These are phyloP conservation scores for Gomphus sp. DNA, from an alignment of 1,284 basidiomycete genomes.

Conservation along the genomic window DNA sequence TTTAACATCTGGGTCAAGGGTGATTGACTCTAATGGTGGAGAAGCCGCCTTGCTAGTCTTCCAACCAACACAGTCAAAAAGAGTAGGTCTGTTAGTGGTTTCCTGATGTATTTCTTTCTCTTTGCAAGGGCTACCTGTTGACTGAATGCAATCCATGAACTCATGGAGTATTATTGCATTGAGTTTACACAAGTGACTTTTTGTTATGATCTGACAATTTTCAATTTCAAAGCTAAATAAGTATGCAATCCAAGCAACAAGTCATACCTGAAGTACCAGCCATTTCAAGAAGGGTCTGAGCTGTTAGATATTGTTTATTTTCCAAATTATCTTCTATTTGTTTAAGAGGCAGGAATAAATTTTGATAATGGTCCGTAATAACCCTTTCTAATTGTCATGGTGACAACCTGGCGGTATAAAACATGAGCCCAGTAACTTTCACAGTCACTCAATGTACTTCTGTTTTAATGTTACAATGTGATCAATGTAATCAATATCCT, in stretches of 20 bases:
- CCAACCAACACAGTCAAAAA: no score
- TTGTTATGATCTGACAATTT: constrained; percentile 95
- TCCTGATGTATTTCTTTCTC: constrained; percentile 64
- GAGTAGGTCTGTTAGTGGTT: no score
- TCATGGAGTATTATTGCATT: constrained; percentile 86
- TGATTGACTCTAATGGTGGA: no score
- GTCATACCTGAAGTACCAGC: not conserved
- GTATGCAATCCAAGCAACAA: no score
- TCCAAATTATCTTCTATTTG: not conserved
- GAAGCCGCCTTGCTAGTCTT: no score
- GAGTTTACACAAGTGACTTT: constrained; percentile 95
- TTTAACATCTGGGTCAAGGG: no score
- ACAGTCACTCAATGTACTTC: not conserved
- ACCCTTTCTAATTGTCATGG: constrained; percentile 61
- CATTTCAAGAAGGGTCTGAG: not conserved
- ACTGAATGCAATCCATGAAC: constrained; percentile 92
- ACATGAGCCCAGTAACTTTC: not conserved
- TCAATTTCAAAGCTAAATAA: constrained; percentile 34
- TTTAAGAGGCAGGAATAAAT: constrained; percentile 48
- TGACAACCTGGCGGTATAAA: constrained; percentile 78
- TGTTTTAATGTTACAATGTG: not conserved
- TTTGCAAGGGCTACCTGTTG: constrained; percentile 96
- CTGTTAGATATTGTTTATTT: not conserved
- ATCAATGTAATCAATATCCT: not conserved
- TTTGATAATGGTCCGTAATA: constrained; percentile 83